These are phyloP conservation scores for Cocos nucifera DNA, from an alignment of 176 grass and related monocot genomes.

Conservation along the genomic window DNA sequence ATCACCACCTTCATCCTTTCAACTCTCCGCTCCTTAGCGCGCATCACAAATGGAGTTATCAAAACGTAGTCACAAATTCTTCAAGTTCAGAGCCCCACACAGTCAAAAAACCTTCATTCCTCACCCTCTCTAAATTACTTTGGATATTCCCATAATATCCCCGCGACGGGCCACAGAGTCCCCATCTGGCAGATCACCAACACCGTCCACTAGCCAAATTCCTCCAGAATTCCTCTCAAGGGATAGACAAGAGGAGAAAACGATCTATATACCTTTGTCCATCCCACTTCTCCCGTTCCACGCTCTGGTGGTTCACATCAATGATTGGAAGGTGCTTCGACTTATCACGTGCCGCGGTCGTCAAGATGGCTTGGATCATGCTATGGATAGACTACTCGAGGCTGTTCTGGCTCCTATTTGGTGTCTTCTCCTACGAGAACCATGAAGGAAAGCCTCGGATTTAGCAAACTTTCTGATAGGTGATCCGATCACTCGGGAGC, in stretches of 20 bases:
- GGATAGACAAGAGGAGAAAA: too few relatives aligned
- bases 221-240: neutral
- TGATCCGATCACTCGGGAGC: too few relatives aligned
- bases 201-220: too few relatives aligned
- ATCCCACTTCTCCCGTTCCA: neutral
- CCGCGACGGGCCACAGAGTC: conserved; percentile 2
- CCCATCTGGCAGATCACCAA: neutral
- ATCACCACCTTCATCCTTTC: too few relatives aligned
- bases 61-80: conserved; percentile 31
- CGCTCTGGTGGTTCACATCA: neutral
- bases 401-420: conserved; percentile 49
- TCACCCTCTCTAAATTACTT: neutral
- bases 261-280: too few relatives aligned
- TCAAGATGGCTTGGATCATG: conserved; percentile 43
- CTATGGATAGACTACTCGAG: conserved; percentile 31
- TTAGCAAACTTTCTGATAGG: conserved; percentile 12
- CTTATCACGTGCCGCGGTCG: conserved; percentile 17
- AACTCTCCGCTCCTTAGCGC: too few relatives aligned
- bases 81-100: conserved; percentile 37
- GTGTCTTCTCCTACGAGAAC: conserved; percentile 29
- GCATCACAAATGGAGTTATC: conserved; percentile 35
- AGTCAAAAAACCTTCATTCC: neutral
- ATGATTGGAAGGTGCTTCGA: conserved; percentile 35
- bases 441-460: conserved; percentile 27
- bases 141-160: conserved; percentile 6